These are phyloP conservation scores for Alternaria panax DNA, from an alignment of 2,329 filamentous ascomycete species.

Conservation along the genomic window DNA sequence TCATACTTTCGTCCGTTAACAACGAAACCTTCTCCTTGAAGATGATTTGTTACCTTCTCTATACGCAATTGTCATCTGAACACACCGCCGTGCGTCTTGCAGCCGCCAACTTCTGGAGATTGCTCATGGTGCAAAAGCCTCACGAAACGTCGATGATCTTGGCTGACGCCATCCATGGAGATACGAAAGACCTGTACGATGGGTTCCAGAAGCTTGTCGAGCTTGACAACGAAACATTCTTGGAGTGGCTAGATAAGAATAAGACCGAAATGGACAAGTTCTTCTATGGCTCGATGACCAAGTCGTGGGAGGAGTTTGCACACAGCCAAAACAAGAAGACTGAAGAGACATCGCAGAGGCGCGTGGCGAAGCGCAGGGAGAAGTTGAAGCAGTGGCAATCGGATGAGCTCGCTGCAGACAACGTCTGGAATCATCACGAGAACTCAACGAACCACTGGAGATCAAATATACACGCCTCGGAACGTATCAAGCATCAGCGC, in stretches of 20 bases:
- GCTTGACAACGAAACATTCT: constrained; percentile 86
- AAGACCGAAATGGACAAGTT: constrained; percentile 78
- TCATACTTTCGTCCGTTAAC: constrained; percentile 80
- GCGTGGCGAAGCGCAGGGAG: constrained; percentile 79
- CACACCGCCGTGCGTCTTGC: constrained; percentile 72
- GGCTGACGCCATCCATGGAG: constrained; percentile 71
- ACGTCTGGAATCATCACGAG: constrained; percentile 80
- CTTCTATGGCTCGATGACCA: constrained; percentile 82
- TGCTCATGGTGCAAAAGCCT: constrained; percentile 91
- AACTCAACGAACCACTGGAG: constrained; percentile 89
- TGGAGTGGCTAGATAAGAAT: constrained; percentile 87
- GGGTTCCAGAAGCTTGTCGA: constrained; percentile 87
- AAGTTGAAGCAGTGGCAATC: constrained; percentile 80
- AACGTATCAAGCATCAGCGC: constrained; percentile 90
- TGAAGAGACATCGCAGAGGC: constrained; percentile 73
- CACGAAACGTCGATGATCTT: constrained; percentile 79
- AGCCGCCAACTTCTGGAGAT: constrained; percentile 86
- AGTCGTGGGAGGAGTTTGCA: constrained; percentile 88
- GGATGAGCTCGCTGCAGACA: constrained; percentile 73
- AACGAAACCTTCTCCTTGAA: constrained; percentile 82
- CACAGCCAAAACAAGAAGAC: constrained; percentile 80
- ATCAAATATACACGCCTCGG: constrained; percentile 91
- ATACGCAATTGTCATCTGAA: constrained; percentile 81
- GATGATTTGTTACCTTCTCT: constrained; percentile 90
- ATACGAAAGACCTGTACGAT: constrained; percentile 74